These are phyloP conservation scores for Pseudogymnoascus sp. DNA, from an alignment of 2,329 filamentous ascomycete species.

Conservation along the genomic window DNA sequence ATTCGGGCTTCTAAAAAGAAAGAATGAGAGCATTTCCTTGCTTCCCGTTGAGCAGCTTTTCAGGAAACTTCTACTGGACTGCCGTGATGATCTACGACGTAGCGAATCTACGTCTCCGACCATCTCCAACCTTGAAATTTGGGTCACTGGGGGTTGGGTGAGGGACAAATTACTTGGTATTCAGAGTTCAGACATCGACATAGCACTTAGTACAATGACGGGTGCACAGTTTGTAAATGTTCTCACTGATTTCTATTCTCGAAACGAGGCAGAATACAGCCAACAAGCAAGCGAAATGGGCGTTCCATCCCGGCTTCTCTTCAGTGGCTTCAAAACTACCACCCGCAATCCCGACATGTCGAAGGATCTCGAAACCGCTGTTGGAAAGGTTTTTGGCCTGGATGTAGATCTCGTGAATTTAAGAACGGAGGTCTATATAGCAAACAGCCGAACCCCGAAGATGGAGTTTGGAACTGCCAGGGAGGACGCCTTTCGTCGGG, in stretches of 20 bases:
- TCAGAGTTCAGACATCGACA: neutral
- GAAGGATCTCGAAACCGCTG: neutral
- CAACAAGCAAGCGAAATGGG: neutral
- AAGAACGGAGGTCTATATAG: neutral
- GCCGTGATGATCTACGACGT: neutral
- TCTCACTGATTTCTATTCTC: neutral
- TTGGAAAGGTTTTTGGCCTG: neutral
- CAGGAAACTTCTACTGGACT: neutral
- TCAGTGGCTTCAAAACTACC: neutral
- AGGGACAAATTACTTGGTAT: constrained; percentile 5
- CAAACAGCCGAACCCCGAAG: constrained; percentile 69
- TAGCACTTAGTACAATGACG: neutral
- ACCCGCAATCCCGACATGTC: neutral
- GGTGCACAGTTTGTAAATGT: neutral
- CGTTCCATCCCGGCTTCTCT: neutral
- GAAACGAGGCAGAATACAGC: neutral
- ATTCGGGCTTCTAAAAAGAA: neutral
- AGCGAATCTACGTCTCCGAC: neutral
- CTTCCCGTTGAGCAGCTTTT: neutral
- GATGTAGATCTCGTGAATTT: constrained; percentile 5
- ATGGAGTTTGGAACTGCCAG: constrained; percentile 85
- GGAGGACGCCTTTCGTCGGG: constrained; percentile 79
- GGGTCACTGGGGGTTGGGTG: neutral
- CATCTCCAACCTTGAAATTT: neutral
- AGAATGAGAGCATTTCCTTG: neutral